Percentiles rank a stretch among this genome's conserved stretches.
phyloP scores from a whole-genome alignment of 2,329 filamentous ascomycete genomes.

The Nemania sp. region DNA sequence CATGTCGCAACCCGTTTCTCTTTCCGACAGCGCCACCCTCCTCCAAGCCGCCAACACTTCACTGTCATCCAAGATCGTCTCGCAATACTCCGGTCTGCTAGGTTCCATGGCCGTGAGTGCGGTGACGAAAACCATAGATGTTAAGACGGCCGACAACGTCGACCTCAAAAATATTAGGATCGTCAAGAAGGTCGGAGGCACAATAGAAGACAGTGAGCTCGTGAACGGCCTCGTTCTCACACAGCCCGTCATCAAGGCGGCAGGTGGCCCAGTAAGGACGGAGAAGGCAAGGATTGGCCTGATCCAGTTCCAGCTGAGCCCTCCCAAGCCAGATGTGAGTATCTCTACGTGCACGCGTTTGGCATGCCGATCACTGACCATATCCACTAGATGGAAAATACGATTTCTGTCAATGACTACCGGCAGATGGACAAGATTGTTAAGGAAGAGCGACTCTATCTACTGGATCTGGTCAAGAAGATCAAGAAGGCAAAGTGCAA shows the following conservation, averaged over 20 bases:
- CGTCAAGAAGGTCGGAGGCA: constrained; percentile 95
- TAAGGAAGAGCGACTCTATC: constrained; percentile 97
- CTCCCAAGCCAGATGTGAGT: constrained; percentile 91
- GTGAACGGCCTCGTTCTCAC: constrained; percentile 91
- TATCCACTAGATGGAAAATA: constrained; percentile 87
- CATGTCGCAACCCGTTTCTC: constrained; percentile 92
- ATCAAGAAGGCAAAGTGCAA: constrained; percentile 99
- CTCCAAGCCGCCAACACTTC: constrained; percentile 97
- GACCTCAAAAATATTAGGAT: constrained; percentile 96
- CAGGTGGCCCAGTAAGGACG: constrained; percentile 86
- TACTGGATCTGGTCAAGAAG: constrained; percentile 99
- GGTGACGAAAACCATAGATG: constrained; percentile 92
- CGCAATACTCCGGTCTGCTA: constrained; percentile 91
- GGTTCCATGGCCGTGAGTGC: constrained; percentile 99
- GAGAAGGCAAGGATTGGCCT: constrained; percentile 97
- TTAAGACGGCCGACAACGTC: constrained; percentile 94
- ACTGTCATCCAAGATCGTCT: constrained; percentile 97
- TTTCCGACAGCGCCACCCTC: constrained; percentile 84
- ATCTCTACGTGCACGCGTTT: not conserved
- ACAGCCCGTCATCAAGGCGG: constrained; percentile 91
- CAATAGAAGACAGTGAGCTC: constrained; percentile 97
- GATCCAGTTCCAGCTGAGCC: constrained; percentile 98
- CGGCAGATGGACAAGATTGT: constrained; percentile 99
- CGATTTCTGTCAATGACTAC: constrained; percentile 99
- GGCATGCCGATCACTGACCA: constrained; percentile 10